phyloP scores from a whole-genome alignment of 2,329 filamentous ascomycete genomes.

The Nothopassalora personata region DNA sequence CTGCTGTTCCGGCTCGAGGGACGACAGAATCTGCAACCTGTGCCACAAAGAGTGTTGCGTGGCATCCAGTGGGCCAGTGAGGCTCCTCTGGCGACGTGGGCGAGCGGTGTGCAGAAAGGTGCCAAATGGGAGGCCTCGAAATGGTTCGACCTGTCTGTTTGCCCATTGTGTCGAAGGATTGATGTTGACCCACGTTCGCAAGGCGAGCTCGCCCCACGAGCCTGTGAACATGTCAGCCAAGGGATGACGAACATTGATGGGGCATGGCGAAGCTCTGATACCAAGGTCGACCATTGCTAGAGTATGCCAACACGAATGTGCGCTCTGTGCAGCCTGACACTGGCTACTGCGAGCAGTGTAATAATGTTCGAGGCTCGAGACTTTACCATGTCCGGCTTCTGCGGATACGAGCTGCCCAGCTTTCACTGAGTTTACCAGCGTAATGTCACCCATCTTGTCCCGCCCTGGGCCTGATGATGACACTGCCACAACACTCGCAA shows the following conservation, averaged over 20 bases:
- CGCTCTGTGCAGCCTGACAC: not conserved
- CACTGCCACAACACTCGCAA: not conserved
- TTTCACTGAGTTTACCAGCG: not conserved
- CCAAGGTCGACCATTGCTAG: conserved; percentile 17
- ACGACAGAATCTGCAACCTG: conserved; percentile 21
- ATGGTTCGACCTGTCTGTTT: conserved; percentile 27
- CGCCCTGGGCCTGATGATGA: not conserved
- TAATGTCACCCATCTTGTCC: not conserved
- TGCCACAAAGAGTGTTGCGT: conserved; percentile 24
- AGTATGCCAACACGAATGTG: not conserved
- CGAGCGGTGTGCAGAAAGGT: conserved; percentile 26
- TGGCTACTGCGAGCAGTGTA: not conserved
- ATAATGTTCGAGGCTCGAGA: not conserved
- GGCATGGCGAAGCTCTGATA: not conserved
- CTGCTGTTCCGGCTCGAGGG: conserved; percentile 19
- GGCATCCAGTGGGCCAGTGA: conserved; percentile 26
- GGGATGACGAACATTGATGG: not conserved
- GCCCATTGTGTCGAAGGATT: conserved; percentile 32
- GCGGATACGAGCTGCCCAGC: not conserved
- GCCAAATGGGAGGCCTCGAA: conserved; percentile 30
- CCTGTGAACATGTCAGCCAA: conserved; percentile 15
- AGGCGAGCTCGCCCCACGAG: conserved; percentile 28
- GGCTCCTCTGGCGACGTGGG: conserved; percentile 23
- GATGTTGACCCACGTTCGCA: conserved; percentile 26
- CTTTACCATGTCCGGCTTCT: not conserved